A percentile compares a stretch with the other conserved stretches of the same genome.
These are phyloP conservation scores for Microsporum canis DNA, from an alignment of 2,329 filamentous ascomycete species.

Conservation along the genomic window DNA sequence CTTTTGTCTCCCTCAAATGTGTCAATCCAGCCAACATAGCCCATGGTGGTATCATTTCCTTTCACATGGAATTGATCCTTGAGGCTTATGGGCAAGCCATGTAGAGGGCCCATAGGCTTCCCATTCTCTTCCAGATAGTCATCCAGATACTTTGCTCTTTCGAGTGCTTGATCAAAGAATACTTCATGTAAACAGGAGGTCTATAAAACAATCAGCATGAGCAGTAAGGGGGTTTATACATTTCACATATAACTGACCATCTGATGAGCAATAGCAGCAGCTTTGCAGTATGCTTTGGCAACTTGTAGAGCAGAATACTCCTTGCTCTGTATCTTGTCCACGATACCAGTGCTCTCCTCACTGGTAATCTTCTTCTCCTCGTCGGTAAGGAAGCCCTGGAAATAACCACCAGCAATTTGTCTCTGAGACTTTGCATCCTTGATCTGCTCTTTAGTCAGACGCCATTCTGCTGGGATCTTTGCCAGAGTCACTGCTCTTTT, in stretches of 20 bases:
- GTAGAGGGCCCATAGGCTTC: slow-evolving; percentile 22
- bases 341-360: slow-evolving; percentile 5
- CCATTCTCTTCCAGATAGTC: slow-evolving; percentile 32
- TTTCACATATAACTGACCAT: slow-evolving; percentile 1
- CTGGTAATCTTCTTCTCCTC: slow-evolving; percentile 7
- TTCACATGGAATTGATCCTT: slow-evolving; percentile 20
- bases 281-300: slow-evolving; percentile 8
- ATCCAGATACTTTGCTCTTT: slow-evolving; percentile 19
- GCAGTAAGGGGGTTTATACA: no score
- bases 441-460: slow-evolving; percentile 4
- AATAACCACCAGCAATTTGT: slow-evolving; percentile 9
- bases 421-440: slow-evolving; percentile 3
- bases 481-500: slow-evolving; percentile 6
- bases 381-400: slow-evolving; percentile 7
- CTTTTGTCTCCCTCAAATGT: slow-evolving; percentile 47
- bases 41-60: slow-evolving; percentile 13
- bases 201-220: not conserved
- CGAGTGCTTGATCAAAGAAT: slow-evolving; percentile 19
- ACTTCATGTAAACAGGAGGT: slow-evolving; percentile 13
- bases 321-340: slow-evolving; percentile 5
- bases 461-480: slow-evolving; percentile 10
- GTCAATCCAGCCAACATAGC: slow-evolving; percentile 31
- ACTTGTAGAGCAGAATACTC: slow-evolving; percentile 9
- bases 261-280: slow-evolving; percentile 12
- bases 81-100: slow-evolving; percentile 21